Base-by-base conservation (phyloP, 352 stramenopile species). In the Pythium biforme region DNA sequence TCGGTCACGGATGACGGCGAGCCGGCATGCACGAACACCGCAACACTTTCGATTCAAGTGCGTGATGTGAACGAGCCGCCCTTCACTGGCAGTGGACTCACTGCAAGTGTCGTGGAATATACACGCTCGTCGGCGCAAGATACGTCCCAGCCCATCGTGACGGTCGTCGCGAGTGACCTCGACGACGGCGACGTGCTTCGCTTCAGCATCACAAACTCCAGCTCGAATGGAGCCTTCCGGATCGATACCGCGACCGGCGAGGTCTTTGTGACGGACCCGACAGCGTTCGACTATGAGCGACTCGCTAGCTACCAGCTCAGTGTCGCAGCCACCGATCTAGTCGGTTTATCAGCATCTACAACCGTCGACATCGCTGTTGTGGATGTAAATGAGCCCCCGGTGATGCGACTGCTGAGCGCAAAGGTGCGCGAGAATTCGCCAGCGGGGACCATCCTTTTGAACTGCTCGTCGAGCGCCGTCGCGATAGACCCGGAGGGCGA, bases 31-130 rank as follows among this genome's bases (percentile, higher is more conserved):
- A 66, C 59, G 10, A 61, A 14, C 11, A 66, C 50, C 15, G 37
- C 41, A 3, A 50, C 59, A 4, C 14, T 72, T 4, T 39, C 31
- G 10, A 62, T 75, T 22, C 54, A 62, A 43, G 64, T 75, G 26
- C 17, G 80, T 5, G 69, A 88, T 56, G 64, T 83, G 9, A 88
- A 88, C 19, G 79, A 88, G 27, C 48, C 74, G 27, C 79, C 79
- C 1, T 33, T 23, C 6, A 62, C 79, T 39, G 29, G 72, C 8
- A n/a, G 29, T 62, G 63, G 69, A 0, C 55, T 74, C 40, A 43
- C 64, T 12, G 79, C 74, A 2, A 59, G 45, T 19, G 69, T 84
- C 8, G 50, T 57, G 8, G 79, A 88, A 55, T 88, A 72, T 49
- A 76, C 72, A 8, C 62, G 55, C 31, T 58, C 37, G 7, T 54